Percentiles rank a stretch among this genome's conserved stretches.
phyloP scores from a whole-genome alignment of 2,329 filamentous ascomycete genomes.

The Lizonia empirigonia region DNA sequence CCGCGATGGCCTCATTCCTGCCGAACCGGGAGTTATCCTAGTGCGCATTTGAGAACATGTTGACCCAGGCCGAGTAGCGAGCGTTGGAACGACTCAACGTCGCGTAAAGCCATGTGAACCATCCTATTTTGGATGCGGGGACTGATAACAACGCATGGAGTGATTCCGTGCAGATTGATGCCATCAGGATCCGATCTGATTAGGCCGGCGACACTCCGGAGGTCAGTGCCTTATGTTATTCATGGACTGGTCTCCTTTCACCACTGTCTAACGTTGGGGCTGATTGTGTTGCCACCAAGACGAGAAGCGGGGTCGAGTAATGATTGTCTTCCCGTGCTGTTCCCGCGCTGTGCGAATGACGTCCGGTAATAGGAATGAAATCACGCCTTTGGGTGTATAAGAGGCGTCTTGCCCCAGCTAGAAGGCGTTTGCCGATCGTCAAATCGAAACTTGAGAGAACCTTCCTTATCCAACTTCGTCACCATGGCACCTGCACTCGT shows the following conservation, averaged over 20 bases:
- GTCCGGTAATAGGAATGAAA: conserved; percentile 1
- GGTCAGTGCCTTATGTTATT: conserved; percentile 11
- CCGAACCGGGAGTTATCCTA: conserved; percentile 15
- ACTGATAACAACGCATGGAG: conserved; percentile 30
- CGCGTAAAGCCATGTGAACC: conserved; percentile 10
- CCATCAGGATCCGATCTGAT: conserved; percentile 30
- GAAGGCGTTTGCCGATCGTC: neutral
- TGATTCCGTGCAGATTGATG: conserved; percentile 40
- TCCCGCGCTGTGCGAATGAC: conserved; percentile 5
- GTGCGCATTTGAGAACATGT: conserved; percentile 8
- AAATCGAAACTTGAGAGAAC: neutral
- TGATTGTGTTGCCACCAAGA: conserved; percentile 13
- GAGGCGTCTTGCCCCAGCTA: neutral
- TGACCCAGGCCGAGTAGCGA: conserved; percentile 12
- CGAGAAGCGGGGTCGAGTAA: conserved; percentile 20
- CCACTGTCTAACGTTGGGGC: conserved; percentile 1
- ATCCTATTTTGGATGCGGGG: conserved; percentile 4
- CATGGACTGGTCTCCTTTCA: conserved; percentile 14
- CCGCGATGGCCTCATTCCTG: conserved; percentile 11
- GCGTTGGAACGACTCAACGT: conserved; percentile 1
- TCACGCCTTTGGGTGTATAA: conserved; percentile 20
- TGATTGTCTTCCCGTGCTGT: conserved; percentile 6
- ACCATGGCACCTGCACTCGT: conserved; percentile 53
- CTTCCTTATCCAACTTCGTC: neutral
- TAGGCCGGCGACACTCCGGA: conserved; percentile 23